These are phyloP conservation scores for Infundibulicybe gibba DNA, from an alignment of 768 basidiomycete species.

Conservation along the genomic window DNA sequence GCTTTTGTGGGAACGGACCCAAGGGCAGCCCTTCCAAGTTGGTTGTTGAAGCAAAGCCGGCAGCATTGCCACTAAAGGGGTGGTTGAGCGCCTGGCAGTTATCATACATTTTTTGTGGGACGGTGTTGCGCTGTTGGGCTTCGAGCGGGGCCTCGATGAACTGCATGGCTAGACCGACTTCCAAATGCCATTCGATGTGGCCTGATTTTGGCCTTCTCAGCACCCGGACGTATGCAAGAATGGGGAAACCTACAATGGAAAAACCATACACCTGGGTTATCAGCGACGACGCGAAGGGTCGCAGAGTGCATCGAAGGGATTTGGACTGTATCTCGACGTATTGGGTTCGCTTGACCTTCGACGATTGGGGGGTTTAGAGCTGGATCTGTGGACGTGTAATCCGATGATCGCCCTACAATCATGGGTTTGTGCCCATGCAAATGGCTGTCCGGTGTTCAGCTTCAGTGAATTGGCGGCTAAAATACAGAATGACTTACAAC, in stretches of 20 bases:
- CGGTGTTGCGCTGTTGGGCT: constrained; percentile 50
- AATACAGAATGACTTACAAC: constrained; percentile 50
- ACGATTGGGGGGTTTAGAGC: constrained; percentile 74
- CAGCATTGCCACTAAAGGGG: constrained; percentile 80
- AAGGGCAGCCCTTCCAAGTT: constrained; percentile 63
- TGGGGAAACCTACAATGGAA: constrained; percentile 61
- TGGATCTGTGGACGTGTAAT: constrained; percentile 74
- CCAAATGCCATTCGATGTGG: constrained; percentile 86
- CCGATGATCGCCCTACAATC: constrained; percentile 66
- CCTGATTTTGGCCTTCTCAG: constrained; percentile 31
- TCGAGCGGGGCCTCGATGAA: constrained; percentile 79
- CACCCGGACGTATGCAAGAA: background rate
- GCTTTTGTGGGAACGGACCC: constrained; percentile 70
- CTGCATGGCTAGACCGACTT: constrained; percentile 80
- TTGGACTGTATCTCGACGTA: constrained; percentile 87
- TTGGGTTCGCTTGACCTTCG: constrained; percentile 81
- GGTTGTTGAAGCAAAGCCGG: constrained; percentile 65
- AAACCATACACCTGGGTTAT: constrained; percentile 92
- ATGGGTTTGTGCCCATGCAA: constrained; percentile 87
- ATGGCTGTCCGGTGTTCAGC: constrained; percentile 57
- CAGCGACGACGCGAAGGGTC: constrained; percentile 76
- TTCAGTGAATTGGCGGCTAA: background rate
- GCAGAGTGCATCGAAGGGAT: constrained; percentile 66
- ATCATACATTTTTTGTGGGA: constrained; percentile 61
- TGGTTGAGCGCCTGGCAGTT: constrained; percentile 67